Evolutionary conservation across 805 yeast genomes (phyloP).

Genomic region (Ogataea nitratoaversa): DNA sequence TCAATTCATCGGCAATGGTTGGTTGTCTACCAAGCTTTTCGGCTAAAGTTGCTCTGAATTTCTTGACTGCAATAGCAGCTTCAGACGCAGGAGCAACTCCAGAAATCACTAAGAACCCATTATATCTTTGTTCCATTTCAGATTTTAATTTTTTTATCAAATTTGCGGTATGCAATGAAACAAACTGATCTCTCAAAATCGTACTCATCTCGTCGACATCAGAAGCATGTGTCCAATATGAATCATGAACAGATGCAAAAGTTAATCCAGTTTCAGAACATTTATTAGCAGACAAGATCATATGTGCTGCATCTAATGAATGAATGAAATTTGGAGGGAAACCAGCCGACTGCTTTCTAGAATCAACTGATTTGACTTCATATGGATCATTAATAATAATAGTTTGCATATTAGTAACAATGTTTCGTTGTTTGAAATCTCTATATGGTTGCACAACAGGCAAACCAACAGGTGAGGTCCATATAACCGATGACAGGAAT

Average conservation of each 20-base stretch:
- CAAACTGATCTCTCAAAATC: constrained; percentile 72
- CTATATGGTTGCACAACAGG: constrained; percentile 98
- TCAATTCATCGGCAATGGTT: constrained; percentile 69
- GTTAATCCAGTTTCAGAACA: constrained; percentile 62
- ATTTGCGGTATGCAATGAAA: constrained; percentile 70
- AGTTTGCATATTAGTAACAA: constrained; percentile 81
- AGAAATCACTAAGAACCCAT: constrained; percentile 59
- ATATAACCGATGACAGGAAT: constrained; percentile 82
- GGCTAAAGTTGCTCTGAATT: constrained; percentile 46
- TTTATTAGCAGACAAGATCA: constrained; percentile 81
- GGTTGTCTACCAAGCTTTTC: constrained; percentile 48
- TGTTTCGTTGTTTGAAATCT: constrained; percentile 54
- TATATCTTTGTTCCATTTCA: constrained; percentile 81
- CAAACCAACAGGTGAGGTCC: constrained; percentile 95
- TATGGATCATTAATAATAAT: constrained; percentile 88
- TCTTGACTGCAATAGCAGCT: constrained; percentile 46
- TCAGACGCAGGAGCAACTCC: constrained; percentile 49
- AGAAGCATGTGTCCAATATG: constrained; percentile 96
- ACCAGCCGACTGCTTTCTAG: constrained; percentile 86
- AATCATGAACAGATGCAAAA: constrained; percentile 96
- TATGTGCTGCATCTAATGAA: constrained; percentile 94
- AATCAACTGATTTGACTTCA: constrained; percentile 73
- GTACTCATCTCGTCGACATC: constrained; percentile 71
- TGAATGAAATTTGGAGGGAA: constrained; percentile 96
- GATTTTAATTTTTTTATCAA: constrained; percentile 63